Evolutionary conservation across 805 yeast species (phyloP), one percentile per base, ranked within the genome.

Genomic region (Kuraishia borneana): DNA sequence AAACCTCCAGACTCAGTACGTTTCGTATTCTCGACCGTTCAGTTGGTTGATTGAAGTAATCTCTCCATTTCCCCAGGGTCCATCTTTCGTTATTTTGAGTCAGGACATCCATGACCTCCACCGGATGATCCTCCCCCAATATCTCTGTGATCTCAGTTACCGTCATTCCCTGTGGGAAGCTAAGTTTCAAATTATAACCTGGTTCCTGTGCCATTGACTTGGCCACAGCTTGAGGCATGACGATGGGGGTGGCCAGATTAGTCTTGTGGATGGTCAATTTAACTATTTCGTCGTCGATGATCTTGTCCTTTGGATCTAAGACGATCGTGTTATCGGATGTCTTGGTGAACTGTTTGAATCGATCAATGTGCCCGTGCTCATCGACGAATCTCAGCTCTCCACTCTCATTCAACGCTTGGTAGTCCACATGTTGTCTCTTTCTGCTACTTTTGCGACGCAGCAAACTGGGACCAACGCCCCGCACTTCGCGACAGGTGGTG

Each of bases 71-170:
- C 1, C 67, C 67, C 60, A 85, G 53, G 14, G 68, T 64, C 95
- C 95, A 85, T 9, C 68, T 66, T 1, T 77, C 73, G 26, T 73
- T 68, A 36, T 79, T 78, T 46, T 87, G 96, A 0, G 94, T 77
- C 17, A 81, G 63, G 3, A 84, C 94, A 51, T 87, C 95, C 89
- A 87, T 83, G 2, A 87, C 95, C 36, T 83, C 94, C 2, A 87
- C 68, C 1, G 67, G 68, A 3, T 58, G 56, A 26, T 76, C 80
- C 4, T 56, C 68, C 0, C 95, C 95, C 19, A 84, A 66, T 9
- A 63, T 48, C 4, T 67, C 65, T 0, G 79, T 60, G 0, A 83
- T 65, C 39, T 71, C 60, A 30, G 68, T 63, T 5, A 83, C 75
- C 6, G 73, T 65, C 26, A 83, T 58, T 3, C 54, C 45, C 5